A percentile compares a stretch with the other conserved stretches of the same genome.
Evolutionary conservation across 805 yeast species (phyloP).

Genomic region (Kazachstania kunashirensis): DNA sequence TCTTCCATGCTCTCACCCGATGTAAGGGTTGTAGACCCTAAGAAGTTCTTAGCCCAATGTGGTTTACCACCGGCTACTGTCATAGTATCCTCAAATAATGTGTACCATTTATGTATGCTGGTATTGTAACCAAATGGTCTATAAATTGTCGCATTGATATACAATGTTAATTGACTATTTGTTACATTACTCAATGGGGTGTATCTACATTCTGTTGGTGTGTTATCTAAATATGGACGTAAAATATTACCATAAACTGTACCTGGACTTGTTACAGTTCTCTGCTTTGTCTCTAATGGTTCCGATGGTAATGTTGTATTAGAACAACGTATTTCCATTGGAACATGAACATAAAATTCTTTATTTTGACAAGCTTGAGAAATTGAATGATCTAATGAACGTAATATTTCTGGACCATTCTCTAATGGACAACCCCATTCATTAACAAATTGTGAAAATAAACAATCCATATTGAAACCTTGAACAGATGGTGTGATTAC

Average conservation of each 20-base stretch:
- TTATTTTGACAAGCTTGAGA: conserved; percentile 47
- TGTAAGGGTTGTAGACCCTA: conserved; percentile 42
- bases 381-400: conserved; percentile 53
- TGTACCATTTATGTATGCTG: conserved; percentile 72
- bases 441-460: conserved; percentile 86
- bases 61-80: conserved; percentile 82
- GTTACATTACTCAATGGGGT: conserved; percentile 38
- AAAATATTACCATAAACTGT: conserved; percentile 77
- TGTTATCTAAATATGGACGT: conserved; percentile 72
- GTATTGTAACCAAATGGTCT: conserved; percentile 80
- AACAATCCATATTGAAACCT: conserved; percentile 90
- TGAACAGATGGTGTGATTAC: conserved; percentile 76
- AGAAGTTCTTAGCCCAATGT: conserved; percentile 96
- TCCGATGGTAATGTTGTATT: conserved; percentile 51
- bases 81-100: conserved; percentile 70
- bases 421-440: conserved; percentile 94
- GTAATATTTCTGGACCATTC: conserved; percentile 64
- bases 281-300: conserved; percentile 39
- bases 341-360: conserved; percentile 84
- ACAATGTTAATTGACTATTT: conserved; percentile 72
- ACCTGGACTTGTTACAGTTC: conserved; percentile 53
- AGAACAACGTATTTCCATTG: conserved; percentile 88
- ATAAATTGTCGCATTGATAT: conserved; percentile 89
- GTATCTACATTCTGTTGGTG: conserved; percentile 53
- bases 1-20: conserved; percentile 29